These are phyloP conservation scores for Fereydounia khargensis DNA, from an alignment of 1,284 basidiomycete genomes.

Conservation along the genomic window DNA sequence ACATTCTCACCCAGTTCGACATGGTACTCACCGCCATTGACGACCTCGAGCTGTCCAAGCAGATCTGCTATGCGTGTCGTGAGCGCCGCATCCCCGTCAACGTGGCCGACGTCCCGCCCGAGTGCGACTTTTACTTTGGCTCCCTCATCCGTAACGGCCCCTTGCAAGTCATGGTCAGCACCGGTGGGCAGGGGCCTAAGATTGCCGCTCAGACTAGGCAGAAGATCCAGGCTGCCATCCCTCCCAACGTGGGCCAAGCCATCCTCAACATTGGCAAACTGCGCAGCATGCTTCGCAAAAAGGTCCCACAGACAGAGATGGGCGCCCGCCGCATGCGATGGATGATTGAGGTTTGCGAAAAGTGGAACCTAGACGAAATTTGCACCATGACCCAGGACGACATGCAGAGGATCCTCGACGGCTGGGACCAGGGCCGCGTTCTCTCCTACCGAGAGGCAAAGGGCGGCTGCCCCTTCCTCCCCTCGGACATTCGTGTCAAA, in stretches of 20 bases:
- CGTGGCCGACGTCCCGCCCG: constrained; percentile 84
- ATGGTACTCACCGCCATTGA: constrained; percentile 95
- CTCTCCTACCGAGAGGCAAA: constrained; percentile 41
- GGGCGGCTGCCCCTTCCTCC: constrained; percentile 17
- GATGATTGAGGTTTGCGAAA: constrained; percentile 87
- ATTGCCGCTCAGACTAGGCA: constrained; percentile 79
- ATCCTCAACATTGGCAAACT: constrained; percentile 77
- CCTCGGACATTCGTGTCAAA: constrained; percentile 15
- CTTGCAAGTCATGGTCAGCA: constrained; percentile 92
- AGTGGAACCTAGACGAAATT: constrained; percentile 77
- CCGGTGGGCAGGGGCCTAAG: constrained; percentile 88
- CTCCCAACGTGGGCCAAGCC: constrained; percentile 72
- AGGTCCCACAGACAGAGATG: constrained; percentile 72
- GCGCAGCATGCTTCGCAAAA: constrained; percentile 68
- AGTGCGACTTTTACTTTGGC: constrained; percentile 98
- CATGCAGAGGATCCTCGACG: constrained; percentile 50
- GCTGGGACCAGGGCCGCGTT: constrained; percentile 55
- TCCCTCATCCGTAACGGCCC: constrained; percentile 86
- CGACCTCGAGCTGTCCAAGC: constrained; percentile 70
- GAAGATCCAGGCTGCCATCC: constrained; percentile 70
- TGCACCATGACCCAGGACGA: constrained; percentile 66
- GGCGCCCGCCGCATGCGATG: constrained; percentile 83
- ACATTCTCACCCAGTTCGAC: constrained; percentile 60
- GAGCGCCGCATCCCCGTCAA: constrained; percentile 78
- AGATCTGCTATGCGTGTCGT: constrained; percentile 72